Evolutionary conservation across 805 yeast genomes (phyloP), one percentile per base, ranked within the genome.

Genomic region (Ogataea nonfermentans): DNA sequence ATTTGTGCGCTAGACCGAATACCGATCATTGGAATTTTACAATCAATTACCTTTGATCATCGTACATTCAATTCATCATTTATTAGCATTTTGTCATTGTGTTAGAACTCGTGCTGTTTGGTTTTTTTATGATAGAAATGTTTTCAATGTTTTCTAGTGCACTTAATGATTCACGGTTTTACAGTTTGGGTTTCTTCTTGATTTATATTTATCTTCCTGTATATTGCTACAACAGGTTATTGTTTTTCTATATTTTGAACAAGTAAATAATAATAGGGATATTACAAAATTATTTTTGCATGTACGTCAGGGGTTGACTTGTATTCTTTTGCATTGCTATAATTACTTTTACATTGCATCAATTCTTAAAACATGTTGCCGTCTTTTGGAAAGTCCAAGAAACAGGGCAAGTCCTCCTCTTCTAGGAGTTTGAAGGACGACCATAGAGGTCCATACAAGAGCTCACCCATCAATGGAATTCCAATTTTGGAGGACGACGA

Each of bases 401-500:
- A 29, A 20, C 15, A 25, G 11, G 24, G 25, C 16, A 25, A 17
- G 3, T 16, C 22, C 8, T 5, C 29, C 17, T 28, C 26, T 20
- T 14, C 30, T 10, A 17, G 42, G 24, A 10, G 25, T 15, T 12
- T 16, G 10, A 10, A 29, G 10, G 37, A 33, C 6, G 42, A 39
- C 7, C 37, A 25, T 24, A 24, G 34, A 6, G 13, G 29, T 14
- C 31, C 20, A 7, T 47, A 43, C 29, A n/a, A 41, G 9, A 34
- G 44, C 15, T 41, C 50, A 15, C 41, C 48, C 14, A 37, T 48
- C 4, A 58, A 57, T 25, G 51, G 48, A 8, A 43, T 53, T 1
- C 62, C 63, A 0, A 55, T 59, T 9, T 37, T 57, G 33, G 66
- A 61, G 42, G 62, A 59, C 29, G 61, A 59, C 35, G 66, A 61